A percentile compares a stretch with the other conserved stretches of the same genome.
Evolutionary conservation across 2,329 filamentous ascomycete species (phyloP).

Genomic region (Xylariaceae sp.): DNA sequence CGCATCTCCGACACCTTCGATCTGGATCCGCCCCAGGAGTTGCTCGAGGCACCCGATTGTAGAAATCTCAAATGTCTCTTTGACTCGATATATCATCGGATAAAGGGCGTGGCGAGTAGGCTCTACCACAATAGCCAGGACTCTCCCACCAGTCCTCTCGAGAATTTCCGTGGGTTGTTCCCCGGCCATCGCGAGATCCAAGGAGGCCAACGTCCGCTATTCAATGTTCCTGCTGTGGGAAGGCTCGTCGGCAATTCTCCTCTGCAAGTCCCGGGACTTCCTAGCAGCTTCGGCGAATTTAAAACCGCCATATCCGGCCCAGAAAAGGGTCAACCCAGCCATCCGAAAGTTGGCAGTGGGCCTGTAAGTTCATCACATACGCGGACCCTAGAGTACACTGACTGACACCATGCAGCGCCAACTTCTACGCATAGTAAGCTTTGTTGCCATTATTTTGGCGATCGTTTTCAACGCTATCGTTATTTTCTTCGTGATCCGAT

Average conservation of each 20-base stretch:
- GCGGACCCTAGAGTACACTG: constrained; percentile 5
- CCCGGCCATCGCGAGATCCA: constrained; percentile 21
- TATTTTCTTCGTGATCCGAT: constrained; percentile 13
- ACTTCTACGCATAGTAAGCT: constrained; percentile 5
- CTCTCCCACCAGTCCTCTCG: constrained; percentile 9
- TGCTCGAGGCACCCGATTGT: constrained; percentile 33
- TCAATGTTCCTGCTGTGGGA: constrained; percentile 4
- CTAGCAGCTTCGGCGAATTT: not conserved
- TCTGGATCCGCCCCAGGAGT: constrained; percentile 23
- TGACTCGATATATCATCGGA: constrained; percentile 35
- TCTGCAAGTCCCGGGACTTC: not conserved
- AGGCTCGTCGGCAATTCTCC: not conserved
- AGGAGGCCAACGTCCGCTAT: constrained; percentile 21
- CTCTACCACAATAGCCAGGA: constrained; percentile 27
- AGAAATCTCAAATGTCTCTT: constrained; percentile 41
- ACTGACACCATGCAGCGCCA: constrained; percentile 10
- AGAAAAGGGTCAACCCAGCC: not conserved
- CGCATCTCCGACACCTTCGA: constrained; percentile 36
- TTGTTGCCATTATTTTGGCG: constrained; percentile 6
- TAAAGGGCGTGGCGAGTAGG: constrained; percentile 34
- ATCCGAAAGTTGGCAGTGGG: not conserved
- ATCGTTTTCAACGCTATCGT: constrained; percentile 8
- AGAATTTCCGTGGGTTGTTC: constrained; percentile 23
- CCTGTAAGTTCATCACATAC: constrained; percentile 13
- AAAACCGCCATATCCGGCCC: not conserved